Evolutionary conservation across 2,329 filamentous ascomycete species (phyloP).

Genomic region (Phyllosticta ampelicida): DNA sequence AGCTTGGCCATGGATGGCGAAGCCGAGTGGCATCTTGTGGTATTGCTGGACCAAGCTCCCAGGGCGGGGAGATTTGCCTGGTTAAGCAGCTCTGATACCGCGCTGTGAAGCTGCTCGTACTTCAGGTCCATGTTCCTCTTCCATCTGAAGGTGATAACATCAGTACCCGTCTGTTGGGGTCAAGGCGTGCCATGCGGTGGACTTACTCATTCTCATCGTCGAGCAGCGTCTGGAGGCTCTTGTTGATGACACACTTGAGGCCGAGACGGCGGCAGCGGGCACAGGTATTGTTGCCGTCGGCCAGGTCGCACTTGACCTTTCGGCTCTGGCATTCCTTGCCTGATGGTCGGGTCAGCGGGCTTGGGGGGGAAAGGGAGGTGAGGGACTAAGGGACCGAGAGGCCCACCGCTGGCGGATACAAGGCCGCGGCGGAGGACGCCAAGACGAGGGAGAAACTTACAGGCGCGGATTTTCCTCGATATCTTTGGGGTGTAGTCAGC

Average conservation of each 20-base stretch:
- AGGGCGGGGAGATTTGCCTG: constrained; percentile 20
- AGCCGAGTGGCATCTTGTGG: constrained; percentile 11
- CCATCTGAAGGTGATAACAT: constrained; percentile 17
- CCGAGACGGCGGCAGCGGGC: constrained; percentile 32
- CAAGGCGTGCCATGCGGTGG: background rate
- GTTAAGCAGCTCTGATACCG: constrained; percentile 20
- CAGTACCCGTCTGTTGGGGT: background rate
- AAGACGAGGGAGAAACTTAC: constrained; percentile 1
- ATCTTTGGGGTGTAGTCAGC: constrained; percentile 9
- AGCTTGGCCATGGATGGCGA: constrained; percentile 13
- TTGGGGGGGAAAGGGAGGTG: too few relatives aligned
- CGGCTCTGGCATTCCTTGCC: constrained; percentile 26
- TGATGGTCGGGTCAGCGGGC: constrained; percentile 11
- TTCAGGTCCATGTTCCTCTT: constrained; percentile 22
- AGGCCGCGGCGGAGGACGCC: background rate
- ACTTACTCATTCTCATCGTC: constrained; percentile 24
- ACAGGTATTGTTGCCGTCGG: constrained; percentile 22
- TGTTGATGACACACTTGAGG: constrained; percentile 73
- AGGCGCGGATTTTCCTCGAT: constrained; percentile 10
- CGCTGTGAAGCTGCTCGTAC: constrained; percentile 18
- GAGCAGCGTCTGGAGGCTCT: constrained; percentile 22
- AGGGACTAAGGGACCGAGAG: background rate
- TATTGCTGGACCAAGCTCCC: constrained; percentile 11
- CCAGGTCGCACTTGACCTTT: constrained; percentile 26
- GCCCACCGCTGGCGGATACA: background rate